Base-by-base conservation (phyloP, 805 yeast genomes). In the Candida manassasensis region DNA sequence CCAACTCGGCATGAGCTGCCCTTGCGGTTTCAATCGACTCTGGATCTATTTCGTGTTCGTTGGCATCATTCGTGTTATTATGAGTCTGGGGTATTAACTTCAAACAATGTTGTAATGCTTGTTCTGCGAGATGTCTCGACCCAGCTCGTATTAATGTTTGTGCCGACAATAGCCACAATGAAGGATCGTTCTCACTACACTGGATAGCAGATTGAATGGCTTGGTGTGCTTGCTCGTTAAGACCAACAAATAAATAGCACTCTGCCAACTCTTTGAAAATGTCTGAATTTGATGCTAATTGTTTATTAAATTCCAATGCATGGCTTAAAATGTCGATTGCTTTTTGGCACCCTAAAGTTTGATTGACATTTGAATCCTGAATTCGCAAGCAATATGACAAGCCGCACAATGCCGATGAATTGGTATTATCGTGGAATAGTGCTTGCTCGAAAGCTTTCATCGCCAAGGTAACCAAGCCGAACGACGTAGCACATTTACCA, bases 1-100 rank as follows among this genome's bases (percentile, higher is more conserved):
- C 81, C 31, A 78, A 55, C 44, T 75, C 79, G 3, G 75, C 68
- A 53, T 75, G 81, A 3, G 73, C 70, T 11, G 69, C 61, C 36
- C 79, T 59, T 0, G 76, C 71, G 2, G 72, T 60, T 35, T 71
- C 72, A n/a, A 71, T 50, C 30, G 69, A 74, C 4, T 51, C 49
- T 2, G 47, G 27, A 5, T 53, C 38, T 33, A 61, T 47, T 29
- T 58, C 49, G 32, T 42, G 48, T 6, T 61, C 44, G 13, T 49
- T 41, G 12, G 7, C 10, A 10, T 6, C n/a, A 18, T 8, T 12
- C n/a, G 7, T 8, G 32, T 19, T n/a, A 9, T 10, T 10, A 5
- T 15, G 8, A 7, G 16, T 24, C n/a, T 52, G 56, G 3, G 74
- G 73, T 29, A 71, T 50, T 26, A 67, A 53, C 14, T 62, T 55